Evolutionary conservation across 768 basidiomycete genomes (phyloP), one percentile per base, ranked within the genome.

Genomic region (Pluteus cervinus): DNA sequence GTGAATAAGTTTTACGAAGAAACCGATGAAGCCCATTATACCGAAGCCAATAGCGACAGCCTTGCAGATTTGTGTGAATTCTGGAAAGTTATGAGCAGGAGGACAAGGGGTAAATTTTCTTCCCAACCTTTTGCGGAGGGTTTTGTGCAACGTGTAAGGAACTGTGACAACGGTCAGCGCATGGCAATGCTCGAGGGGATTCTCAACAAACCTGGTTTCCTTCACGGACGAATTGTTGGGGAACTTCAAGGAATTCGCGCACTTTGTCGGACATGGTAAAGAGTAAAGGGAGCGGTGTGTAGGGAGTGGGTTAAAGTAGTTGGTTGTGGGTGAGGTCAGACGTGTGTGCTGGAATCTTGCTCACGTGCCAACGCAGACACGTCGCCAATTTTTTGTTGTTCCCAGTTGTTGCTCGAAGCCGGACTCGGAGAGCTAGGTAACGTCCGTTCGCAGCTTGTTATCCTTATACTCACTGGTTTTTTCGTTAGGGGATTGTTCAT

Each of bases 1-100:
- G 64, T 97, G 92, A 51, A 98, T 92, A 48, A 97, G 80, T 64
- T 97, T 97, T 49, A 96, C 93, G 56, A 98, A 85, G 70, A 94
- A 99, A 11, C 96, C 96, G 59, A 99, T 92, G 74, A 97, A 94
- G 11, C 96, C 96, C 93, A 98, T 98, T 48, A 99, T 88, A 35
- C 84, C 90, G 55, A 99, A 99, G 10, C 96, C 96, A 44, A 98
- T 82, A 2, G 92, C 92, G 38, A 99, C 91, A 23, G 96, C 96
- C 58, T 81, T 85, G 68, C 84, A 98, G 47, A 99, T 93, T 58
- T 94, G 90, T 28, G 78, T 49, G 63, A 93, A 99, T 60, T 99
- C 96, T 99, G 59, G 14, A 45, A n/a, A 5, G n/a, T 26, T 26
- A 29, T 14, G 33, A 4, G 33, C 21, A 33, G 10, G 20, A 22